These are phyloP conservation scores for Salix purpurea DNA, from an alignment of 345 rosid genomes.

Conservation along the genomic window DNA sequence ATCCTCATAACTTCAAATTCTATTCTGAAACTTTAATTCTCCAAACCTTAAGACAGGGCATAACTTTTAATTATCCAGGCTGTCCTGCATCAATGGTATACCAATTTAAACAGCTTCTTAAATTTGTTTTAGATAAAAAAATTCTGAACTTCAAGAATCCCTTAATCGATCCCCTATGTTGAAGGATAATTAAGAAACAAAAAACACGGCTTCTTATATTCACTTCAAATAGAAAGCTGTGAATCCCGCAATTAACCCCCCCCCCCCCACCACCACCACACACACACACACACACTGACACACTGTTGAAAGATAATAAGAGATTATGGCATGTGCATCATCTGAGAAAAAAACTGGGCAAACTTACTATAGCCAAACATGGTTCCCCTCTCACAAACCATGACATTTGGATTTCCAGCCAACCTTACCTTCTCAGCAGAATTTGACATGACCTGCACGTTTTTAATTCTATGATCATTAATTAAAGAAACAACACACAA, in stretches of 20 bases:
- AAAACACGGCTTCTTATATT: not conserved
- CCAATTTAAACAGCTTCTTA: not conserved
- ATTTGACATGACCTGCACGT: constrained; percentile 75
- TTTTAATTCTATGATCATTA: constrained; percentile 9
- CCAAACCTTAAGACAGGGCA: not conserved
- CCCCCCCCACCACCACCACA: accelerated
- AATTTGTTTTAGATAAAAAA: not conserved
- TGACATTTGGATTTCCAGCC: constrained; percentile 93
- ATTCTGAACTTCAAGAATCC: not conserved
- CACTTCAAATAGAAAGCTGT: not conserved
- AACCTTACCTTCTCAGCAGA: constrained; percentile 84
- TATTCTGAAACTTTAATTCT: not conserved
- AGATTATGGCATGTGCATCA: not conserved
- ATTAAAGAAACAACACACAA: constrained; percentile 7
- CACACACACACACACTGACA: no score
- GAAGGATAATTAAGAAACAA: not conserved
- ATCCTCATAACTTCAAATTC: not conserved
- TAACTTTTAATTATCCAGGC: not conserved
- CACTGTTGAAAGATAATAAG: not conserved
- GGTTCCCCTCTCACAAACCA: constrained; percentile 98
- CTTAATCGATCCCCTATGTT: not conserved
- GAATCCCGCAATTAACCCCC: not conserved
- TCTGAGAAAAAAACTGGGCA: not conserved
- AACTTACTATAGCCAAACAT: constrained; percentile 98
- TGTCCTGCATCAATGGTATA: not conserved